Evolutionary conservation across 2,329 filamentous ascomycete genomes (phyloP).

Genomic region (Colletotrichum sp.): DNA sequence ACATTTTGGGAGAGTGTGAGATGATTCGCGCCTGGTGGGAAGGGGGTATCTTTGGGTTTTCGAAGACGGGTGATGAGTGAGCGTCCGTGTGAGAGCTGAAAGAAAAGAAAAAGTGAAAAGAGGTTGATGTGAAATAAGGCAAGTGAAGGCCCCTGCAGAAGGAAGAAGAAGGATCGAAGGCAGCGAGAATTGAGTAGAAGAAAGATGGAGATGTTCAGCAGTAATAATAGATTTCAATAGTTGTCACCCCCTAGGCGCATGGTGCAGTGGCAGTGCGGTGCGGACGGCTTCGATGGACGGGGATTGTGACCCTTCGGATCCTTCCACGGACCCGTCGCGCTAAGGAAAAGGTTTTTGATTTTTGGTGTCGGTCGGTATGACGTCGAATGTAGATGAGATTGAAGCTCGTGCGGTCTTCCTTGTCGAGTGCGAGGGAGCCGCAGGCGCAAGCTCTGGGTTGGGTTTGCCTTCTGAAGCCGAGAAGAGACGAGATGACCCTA

Average conservation of each 20-base stretch:
- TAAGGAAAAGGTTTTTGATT: conserved; percentile 6
- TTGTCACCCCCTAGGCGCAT: background rate
- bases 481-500: background rate
- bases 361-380: conserved; percentile 10
- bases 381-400: background rate
- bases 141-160: background rate
- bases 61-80: background rate
- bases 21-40: background rate
- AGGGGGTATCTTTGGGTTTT: background rate
- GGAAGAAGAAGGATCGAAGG: background rate
- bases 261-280: background rate
- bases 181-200: background rate
- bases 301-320: background rate
- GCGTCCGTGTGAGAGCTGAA: background rate
- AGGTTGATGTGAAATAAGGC: background rate
- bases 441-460: background rate
- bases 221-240: conserved; percentile 7
- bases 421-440: background rate
- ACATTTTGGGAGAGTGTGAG: background rate
- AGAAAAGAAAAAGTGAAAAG: background rate
- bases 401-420: background rate
- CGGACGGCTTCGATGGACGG: background rate
- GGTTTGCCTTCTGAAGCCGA: background rate
- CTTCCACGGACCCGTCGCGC: conserved; percentile 9
- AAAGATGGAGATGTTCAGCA: background rate